phyloP scores from a whole-genome alignment of 2,329 filamentous ascomycete genomes.

The Alternaria rosae region DNA sequence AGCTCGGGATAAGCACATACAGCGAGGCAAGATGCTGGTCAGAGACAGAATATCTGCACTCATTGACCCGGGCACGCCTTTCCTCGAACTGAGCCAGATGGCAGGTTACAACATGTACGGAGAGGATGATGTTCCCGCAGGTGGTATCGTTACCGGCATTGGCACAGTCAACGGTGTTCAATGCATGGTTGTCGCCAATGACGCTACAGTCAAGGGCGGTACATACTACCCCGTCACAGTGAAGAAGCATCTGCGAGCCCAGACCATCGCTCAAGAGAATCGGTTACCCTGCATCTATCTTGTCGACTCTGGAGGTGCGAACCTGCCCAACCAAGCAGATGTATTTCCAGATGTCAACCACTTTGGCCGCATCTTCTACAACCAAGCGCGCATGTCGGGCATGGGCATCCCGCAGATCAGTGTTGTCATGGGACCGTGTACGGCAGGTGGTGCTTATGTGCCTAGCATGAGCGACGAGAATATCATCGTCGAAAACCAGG shows the following conservation, averaged over 20 bases:
- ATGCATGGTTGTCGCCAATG: conserved; percentile 93
- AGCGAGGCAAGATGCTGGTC: conserved; percentile 91
- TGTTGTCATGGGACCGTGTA: conserved; percentile 97
- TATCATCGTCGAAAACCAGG: conserved; percentile 94
- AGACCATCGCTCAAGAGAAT: conserved; percentile 90
- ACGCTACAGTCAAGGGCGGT: conserved; percentile 95
- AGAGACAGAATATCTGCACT: conserved; percentile 87
- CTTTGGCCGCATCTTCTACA: conserved; percentile 97
- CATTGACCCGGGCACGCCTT: conserved; percentile 87
- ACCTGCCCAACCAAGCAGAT: conserved; percentile 92
- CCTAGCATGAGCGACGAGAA: conserved; percentile 97
- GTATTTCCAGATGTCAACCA: conserved; percentile 96
- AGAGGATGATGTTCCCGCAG: conserved; percentile 85
- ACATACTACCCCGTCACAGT: conserved; percentile 98
- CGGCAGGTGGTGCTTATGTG: conserved; percentile 93
- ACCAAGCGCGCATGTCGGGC: conserved; percentile 92
- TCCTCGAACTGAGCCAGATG: conserved; percentile 91
- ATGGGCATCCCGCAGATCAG: conserved; percentile 90
- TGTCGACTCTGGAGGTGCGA: conserved; percentile 94
- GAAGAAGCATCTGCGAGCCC: conserved; percentile 94
- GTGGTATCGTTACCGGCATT: conserved; percentile 90
- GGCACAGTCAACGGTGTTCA: conserved; percentile 89
- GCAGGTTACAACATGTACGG: conserved; percentile 87
- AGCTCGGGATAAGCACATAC: conserved; percentile 84
- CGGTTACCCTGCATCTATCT: conserved; percentile 86